Conservation (phyloP, 768 basidiomycete species). For the Hortiboletus campestris region DNA sequence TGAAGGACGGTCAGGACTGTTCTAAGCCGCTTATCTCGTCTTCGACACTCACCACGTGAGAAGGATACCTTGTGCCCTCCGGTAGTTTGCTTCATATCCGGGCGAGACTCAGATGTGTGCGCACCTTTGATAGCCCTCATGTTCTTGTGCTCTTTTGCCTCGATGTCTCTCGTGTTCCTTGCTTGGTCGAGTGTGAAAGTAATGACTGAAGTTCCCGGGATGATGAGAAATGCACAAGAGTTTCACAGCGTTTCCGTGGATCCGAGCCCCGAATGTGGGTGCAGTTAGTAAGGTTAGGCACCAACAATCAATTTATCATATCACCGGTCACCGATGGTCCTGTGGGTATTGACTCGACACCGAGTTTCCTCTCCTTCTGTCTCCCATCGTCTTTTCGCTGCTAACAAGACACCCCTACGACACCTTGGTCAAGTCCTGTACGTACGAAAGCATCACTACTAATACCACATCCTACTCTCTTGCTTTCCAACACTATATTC, state of each 20-base stretch:
- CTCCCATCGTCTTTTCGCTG: slow-evolving; percentile 5
- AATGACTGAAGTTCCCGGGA: slow-evolving; percentile 2
- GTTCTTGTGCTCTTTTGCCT: not conserved
- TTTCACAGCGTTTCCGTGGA: not conserved
- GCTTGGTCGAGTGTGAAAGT: slow-evolving; percentile 2
- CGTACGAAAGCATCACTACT: slow-evolving; percentile 7
- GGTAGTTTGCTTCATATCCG: slow-evolving; percentile 5
- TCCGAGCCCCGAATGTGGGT: too few relatives aligned
- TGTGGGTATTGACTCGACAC: slow-evolving; percentile 1
- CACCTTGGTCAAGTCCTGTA: slow-evolving; percentile 14
- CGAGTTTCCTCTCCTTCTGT: not conserved
- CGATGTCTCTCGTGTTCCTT: not conserved
- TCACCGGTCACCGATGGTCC: slow-evolving; percentile 6
- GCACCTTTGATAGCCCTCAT: slow-evolving; percentile 69
- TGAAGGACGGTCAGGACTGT: not conserved
- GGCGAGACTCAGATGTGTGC: slow-evolving; percentile 16
- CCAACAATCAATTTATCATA: too few relatives aligned
- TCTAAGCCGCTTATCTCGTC: not conserved
- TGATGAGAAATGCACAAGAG: slow-evolving; percentile 14
- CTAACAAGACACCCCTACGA: slow-evolving; percentile 12
- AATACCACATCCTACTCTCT: too few relatives aligned
- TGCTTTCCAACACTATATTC: too few relatives aligned
- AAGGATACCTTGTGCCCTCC: slow-evolving; percentile 48
- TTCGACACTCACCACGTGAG: slow-evolving; percentile 55
- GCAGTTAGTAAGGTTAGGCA: too few relatives aligned